Evolutionary conservation across 2,329 filamentous ascomycete species (phyloP).

Genomic region (Aspergillus jensenii): DNA sequence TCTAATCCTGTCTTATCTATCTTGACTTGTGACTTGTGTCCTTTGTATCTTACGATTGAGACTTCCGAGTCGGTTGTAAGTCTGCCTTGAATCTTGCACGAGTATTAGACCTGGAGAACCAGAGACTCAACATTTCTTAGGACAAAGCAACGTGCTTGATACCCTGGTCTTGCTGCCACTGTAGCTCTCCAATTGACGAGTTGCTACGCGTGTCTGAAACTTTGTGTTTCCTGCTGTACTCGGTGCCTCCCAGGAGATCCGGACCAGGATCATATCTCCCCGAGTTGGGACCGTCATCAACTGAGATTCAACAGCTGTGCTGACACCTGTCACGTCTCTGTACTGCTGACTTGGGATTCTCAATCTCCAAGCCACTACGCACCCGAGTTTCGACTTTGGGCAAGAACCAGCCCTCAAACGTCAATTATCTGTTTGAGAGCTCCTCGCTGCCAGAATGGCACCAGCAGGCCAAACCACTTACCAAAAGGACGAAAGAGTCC

Average conservation of each 20-base stretch:
- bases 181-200: neutral
- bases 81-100: neutral
- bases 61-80: neutral
- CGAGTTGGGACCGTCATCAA: neutral
- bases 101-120: conserved; percentile 1
- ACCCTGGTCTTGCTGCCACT: neutral
- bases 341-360: neutral
- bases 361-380: neutral
- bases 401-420: neutral
- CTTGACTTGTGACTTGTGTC: neutral
- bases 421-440: neutral
- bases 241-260: neutral
- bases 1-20: neutral
- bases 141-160: neutral
- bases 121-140: neutral
- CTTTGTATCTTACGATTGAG: neutral
- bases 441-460: conserved; percentile 53
- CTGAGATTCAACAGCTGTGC: neutral
- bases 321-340: neutral
- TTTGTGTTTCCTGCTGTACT: neutral
- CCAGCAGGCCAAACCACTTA: conserved; percentile 57
- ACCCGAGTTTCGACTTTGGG: neutral
- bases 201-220: neutral
- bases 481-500: conserved; percentile 80
- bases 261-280: neutral